Conservation (phyloP, 2,329 filamentous ascomycete species). For the Penicillium concentricum region DNA sequence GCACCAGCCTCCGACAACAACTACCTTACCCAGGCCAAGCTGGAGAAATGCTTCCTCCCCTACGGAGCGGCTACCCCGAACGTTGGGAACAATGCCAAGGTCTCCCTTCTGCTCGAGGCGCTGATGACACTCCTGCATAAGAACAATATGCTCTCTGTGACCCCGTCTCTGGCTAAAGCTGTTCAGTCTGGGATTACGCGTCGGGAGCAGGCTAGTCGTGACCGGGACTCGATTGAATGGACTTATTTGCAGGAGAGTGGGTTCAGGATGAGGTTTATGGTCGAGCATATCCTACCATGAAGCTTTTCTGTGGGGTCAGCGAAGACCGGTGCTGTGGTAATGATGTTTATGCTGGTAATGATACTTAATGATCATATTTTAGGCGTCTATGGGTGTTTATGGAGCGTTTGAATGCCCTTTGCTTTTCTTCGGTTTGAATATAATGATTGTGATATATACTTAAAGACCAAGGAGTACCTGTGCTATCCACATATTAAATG, state of each 20-base stretch:
- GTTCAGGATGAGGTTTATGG: constrained; percentile 38
- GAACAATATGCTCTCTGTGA: constrained; percentile 34
- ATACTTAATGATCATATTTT: not conserved
- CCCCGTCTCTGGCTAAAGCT: constrained; percentile 42
- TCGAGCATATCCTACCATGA: constrained; percentile 33
- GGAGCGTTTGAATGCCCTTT: not conserved
- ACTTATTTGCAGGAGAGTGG: constrained; percentile 43
- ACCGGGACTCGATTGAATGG: constrained; percentile 38
- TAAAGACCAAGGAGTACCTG: not conserved
- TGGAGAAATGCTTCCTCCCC: constrained; percentile 63
- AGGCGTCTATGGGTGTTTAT: not conserved
- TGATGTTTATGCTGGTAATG: constrained; percentile 9
- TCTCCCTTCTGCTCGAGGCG: constrained; percentile 67
- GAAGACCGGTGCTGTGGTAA: not conserved
- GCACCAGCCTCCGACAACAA: constrained; percentile 41
- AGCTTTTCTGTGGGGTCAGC: not conserved
- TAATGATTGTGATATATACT: not conserved
- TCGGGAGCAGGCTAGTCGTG: constrained; percentile 37
- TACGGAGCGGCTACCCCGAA: constrained; percentile 62
- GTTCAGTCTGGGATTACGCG: constrained; percentile 57
- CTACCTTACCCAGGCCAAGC: constrained; percentile 49
- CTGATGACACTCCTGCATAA: constrained; percentile 56
- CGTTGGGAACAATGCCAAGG: constrained; percentile 68
- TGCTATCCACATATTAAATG: not conserved
- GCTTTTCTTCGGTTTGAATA: not conserved